Conservation (phyloP, 352 stramenopile species). For the Globisporangium lucens region DNA sequence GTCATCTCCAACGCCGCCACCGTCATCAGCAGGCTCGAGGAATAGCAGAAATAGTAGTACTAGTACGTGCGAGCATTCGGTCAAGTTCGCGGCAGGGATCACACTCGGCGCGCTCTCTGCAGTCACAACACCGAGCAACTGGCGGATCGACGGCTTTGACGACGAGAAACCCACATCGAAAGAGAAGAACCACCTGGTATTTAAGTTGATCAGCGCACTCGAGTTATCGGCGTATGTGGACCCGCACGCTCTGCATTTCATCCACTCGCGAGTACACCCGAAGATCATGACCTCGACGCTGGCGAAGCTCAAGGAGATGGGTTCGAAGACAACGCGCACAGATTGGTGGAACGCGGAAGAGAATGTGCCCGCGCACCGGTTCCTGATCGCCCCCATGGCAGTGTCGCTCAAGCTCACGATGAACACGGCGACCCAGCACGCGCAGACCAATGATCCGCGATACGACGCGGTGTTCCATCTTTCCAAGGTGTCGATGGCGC, state of each 20-base stretch:
- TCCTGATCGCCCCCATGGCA: conserved; percentile 79
- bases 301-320: conserved; percentile 81
- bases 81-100: conserved; percentile 76
- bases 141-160: conserved; percentile 72
- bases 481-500: conserved; percentile 63
- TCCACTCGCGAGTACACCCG: conserved; percentile 78
- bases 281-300: conserved; percentile 77
- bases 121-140: conserved; percentile 83
- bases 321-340: conserved; percentile 39
- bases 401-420: conserved; percentile 86
- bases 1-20: conserved; percentile 19
- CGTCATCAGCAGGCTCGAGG: conserved; percentile 15
- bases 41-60: conserved; percentile 12
- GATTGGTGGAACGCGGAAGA: conserved; percentile 83
- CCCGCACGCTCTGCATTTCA: conserved; percentile 80
- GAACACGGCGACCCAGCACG: conserved; percentile 76
- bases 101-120: conserved; percentile 81
- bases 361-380: conserved; percentile 69
- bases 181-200: conserved; percentile 67
- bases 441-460: conserved; percentile 67
- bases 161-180: conserved; percentile 28
- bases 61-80: conserved; percentile 15
- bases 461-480: conserved; percentile 81
- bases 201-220: conserved; percentile 85
- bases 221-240: conserved; percentile 88